A percentile compares a stretch with the other conserved stretches of the same genome.
Evolutionary conservation across 441 rosid species (phyloP).

Genomic region (Syzygium malaccense): DNA sequence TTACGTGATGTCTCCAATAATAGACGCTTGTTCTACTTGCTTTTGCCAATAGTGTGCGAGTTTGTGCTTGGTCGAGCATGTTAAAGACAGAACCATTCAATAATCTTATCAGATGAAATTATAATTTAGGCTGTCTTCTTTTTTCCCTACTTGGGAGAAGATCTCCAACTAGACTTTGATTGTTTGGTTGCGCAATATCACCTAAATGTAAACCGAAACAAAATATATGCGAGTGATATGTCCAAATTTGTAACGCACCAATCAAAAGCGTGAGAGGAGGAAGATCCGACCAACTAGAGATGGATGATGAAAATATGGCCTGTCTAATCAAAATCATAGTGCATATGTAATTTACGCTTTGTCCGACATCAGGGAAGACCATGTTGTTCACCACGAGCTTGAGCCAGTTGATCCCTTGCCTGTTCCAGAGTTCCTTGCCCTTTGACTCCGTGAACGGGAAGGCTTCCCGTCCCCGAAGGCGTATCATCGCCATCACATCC

Average conservation of each 20-base stretch:
- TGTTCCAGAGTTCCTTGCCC: background rate
- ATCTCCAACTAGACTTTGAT: background rate
- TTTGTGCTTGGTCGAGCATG: background rate
- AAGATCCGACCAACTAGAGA: background rate
- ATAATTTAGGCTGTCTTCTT: background rate
- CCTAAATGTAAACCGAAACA: background rate
- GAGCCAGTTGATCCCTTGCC: background rate
- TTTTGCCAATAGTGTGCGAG: background rate
- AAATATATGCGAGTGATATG: background rate
- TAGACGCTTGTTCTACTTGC: background rate
- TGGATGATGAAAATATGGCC: background rate
- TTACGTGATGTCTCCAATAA: background rate
- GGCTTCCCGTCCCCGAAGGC: background rate
- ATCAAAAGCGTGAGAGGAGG: background rate
- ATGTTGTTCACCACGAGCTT: background rate
- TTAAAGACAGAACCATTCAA: background rate
- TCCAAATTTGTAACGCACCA: background rate
- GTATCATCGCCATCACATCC: background rate
- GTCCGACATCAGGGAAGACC: background rate
- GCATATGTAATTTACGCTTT: background rate
- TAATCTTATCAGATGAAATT: background rate
- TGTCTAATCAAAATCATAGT: background rate
- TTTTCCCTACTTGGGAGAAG: background rate
- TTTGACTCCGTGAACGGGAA: background rate
- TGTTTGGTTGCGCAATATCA: background rate